phyloP scores from a whole-genome alignment of 257 asterid species.

The Schizonepeta tenuifolia region DNA sequence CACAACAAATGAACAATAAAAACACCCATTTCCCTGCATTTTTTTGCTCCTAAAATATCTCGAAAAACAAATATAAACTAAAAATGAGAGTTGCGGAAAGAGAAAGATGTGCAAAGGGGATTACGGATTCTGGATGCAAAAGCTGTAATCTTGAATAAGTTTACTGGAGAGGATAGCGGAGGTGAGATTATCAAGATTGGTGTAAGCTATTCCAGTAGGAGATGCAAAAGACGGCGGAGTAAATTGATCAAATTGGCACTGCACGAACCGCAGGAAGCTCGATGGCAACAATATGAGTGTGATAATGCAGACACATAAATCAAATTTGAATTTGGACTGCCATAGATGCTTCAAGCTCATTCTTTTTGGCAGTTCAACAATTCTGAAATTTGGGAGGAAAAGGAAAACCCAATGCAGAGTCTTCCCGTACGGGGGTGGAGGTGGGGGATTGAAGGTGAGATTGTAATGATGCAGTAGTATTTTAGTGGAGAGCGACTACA shows the following conservation, averaged over 20 bases:
- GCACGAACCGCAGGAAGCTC: conserved; percentile 46
- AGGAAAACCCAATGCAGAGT: conserved; percentile 20
- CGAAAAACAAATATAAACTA: neutral
- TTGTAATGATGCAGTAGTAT: neutral
- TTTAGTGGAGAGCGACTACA: conserved; percentile 4
- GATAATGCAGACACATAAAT: conserved; percentile 16
- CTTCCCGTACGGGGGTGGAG: neutral
- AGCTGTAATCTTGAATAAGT: conserved; percentile 57
- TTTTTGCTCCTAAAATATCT: neutral
- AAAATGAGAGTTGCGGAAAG: neutral
- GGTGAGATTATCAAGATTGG: conserved; percentile 59
- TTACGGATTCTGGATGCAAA: conserved; percentile 69
- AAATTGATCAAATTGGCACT: conserved; percentile 43
- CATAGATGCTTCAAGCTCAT: conserved; percentile 45
- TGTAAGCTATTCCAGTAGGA: conserved; percentile 45
- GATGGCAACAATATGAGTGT: conserved; percentile 18
- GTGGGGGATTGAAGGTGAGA: too few species aligned
- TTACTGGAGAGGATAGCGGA: conserved; percentile 44
- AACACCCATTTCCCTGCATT: neutral
- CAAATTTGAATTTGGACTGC: conserved; percentile 28
- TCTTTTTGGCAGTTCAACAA: conserved; percentile 14
- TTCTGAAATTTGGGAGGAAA: conserved; percentile 1
- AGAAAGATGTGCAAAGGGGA: neutral
- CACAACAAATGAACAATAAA: neutral
- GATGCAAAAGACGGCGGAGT: conserved; percentile 38